These are phyloP conservation scores for Casuarina glauca DNA, from an alignment of 306 rosid genomes.

Conservation along the genomic window DNA sequence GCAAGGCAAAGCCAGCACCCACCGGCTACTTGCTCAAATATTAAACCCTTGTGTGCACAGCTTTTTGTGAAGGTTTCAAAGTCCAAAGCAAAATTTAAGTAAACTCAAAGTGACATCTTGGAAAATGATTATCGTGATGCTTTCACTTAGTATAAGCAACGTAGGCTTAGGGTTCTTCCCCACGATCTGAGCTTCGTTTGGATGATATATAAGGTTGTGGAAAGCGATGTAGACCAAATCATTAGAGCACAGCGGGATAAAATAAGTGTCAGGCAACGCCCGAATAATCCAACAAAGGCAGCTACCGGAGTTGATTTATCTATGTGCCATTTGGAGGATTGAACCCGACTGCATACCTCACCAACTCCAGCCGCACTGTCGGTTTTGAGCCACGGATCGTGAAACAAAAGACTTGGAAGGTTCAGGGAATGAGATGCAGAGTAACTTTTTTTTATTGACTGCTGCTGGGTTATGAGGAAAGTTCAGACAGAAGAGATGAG, in stretches of 20 bases:
- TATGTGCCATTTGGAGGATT: slow-evolving; percentile 17
- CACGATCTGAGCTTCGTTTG: slow-evolving; percentile 34
- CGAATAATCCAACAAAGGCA: slow-evolving; percentile 34
- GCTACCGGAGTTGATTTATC: slow-evolving; percentile 29
- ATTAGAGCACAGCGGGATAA: slow-evolving; percentile 29
- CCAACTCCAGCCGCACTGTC: slow-evolving; percentile 17
- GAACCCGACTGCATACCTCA: slow-evolving; percentile 2
- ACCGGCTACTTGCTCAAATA: slow-evolving; percentile 30
- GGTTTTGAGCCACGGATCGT: slow-evolving; percentile 28
- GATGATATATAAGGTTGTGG: slow-evolving; percentile 35
- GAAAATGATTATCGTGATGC: slow-evolving; percentile 33
- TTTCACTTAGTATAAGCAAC: slow-evolving; percentile 30
- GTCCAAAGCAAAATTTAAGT: slow-evolving; percentile 40
- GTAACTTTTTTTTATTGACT: not conserved
- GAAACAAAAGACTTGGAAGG: slow-evolving; percentile 9
- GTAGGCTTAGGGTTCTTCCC: not conserved
- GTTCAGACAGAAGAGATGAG: slow-evolving; percentile 31
- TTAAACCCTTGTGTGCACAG: slow-evolving; percentile 38
- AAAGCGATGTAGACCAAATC: slow-evolving; percentile 60
- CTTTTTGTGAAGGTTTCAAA: slow-evolving; percentile 49
- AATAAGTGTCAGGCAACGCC: slow-evolving; percentile 10
- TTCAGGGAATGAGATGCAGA: not conserved
- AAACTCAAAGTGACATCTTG: slow-evolving; percentile 42
- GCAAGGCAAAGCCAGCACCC: slow-evolving; percentile 33
- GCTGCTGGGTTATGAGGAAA: slow-evolving; percentile 26